phyloP scores from a whole-genome alignment of 352 stramenopile species.

The Globisporangium alternatum region DNA sequence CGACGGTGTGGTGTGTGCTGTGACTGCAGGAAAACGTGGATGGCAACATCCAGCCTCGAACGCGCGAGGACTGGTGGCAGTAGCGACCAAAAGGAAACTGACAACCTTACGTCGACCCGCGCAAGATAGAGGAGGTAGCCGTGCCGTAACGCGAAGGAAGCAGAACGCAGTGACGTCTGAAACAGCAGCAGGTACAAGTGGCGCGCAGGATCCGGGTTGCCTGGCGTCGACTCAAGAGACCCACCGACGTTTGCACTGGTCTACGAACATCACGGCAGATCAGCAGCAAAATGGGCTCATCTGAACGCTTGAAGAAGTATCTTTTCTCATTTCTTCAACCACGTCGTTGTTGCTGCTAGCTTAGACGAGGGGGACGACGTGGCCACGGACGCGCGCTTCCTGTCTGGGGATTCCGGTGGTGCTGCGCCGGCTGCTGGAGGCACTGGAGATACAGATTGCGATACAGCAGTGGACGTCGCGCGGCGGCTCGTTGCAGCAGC shows the following conservation, averaged over 20 bases:
- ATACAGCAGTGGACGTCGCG: slow-evolving; percentile 5
- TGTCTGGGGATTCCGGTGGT: neutral
- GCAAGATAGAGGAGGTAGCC: neutral
- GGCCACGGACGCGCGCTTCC: slow-evolving; percentile 9
- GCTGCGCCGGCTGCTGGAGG: neutral
- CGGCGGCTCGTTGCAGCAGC: slow-evolving; percentile 13
- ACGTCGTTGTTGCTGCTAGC: neutral
- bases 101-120: neutral
- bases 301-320: neutral
- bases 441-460: neutral
- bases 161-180: neutral
- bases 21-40: slow-evolving; percentile 12
- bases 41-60: slow-evolving; percentile 5
- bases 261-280: no score
- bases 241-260: slow-evolving; percentile 46
- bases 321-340: neutral
- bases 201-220: slow-evolving; percentile 17
- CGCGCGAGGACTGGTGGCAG: neutral
- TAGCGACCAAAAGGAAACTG: neutral
- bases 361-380: slow-evolving; percentile 2
- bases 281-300: neutral
- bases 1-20: neutral
- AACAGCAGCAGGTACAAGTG: neutral
- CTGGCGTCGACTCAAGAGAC: slow-evolving; percentile 29
- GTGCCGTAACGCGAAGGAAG: slow-evolving; percentile 4